A percentile compares a stretch with the other conserved stretches of the same genome.
These are phyloP conservation scores for Colletotrichum sp. DNA, from an alignment of 2,329 filamentous ascomycete species.

Conservation along the genomic window DNA sequence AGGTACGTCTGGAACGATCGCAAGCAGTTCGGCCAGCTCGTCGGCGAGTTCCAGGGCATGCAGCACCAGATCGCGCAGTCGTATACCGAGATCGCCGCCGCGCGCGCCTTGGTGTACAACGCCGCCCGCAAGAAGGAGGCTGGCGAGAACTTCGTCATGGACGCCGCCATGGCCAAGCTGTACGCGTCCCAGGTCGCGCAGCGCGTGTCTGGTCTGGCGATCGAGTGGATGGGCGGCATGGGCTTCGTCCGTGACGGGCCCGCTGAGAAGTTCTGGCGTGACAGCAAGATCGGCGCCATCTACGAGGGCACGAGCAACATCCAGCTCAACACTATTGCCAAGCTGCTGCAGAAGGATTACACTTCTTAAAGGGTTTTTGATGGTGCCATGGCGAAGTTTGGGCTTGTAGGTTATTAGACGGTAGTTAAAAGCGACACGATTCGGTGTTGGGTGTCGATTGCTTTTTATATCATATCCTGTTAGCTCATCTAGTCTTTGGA, in stretches of 20 bases:
- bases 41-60: conserved; percentile 99
- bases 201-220: conserved; percentile 80
- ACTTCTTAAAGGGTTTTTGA: conserved; percentile 36
- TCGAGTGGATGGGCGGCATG: conserved; percentile 99
- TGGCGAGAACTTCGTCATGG: conserved; percentile 90
- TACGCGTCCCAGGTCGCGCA: conserved; percentile 93
- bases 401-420: conserved; percentile 15
- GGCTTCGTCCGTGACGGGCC: conserved; percentile 96
- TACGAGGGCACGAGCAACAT: conserved; percentile 91
- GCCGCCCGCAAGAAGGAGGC: conserved; percentile 98
- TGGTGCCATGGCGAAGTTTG: background rate
- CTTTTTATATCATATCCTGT: background rate
- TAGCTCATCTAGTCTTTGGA: background rate
- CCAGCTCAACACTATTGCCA: conserved; percentile 71
- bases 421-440: conserved; percentile 20
- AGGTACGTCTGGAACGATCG: conserved; percentile 98
- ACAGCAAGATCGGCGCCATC: conserved; percentile 98
- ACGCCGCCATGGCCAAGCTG: conserved; percentile 98
- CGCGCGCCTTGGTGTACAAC: conserved; percentile 92
- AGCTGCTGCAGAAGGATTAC: conserved; percentile 67
- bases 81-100: conserved; percentile 91
- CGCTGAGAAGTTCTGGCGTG: conserved; percentile 96
- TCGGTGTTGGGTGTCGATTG: background rate
- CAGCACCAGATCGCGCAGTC: conserved; percentile 98
- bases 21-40: conserved; percentile 91